Evolutionary conservation across 1,139 yeast species (phyloP), one percentile per base, ranked within the genome.

Genomic region (Magnusiomyces fungicola): DNA sequence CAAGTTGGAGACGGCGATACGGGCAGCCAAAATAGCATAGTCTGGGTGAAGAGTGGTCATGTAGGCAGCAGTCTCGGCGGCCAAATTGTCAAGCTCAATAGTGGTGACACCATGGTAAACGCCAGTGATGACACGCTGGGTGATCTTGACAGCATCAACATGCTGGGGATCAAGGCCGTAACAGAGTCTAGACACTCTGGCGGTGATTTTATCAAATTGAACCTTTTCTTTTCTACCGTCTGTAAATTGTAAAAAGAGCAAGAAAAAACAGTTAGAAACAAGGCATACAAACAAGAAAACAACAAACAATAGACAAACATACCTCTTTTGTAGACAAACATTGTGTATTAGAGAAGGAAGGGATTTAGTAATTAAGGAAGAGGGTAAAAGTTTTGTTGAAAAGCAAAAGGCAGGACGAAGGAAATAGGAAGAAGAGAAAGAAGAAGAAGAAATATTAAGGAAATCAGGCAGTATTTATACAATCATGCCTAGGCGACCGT

Each of bases 21-120:
- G 82, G 30, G 97, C 97, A 47, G 97, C 98, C 59, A 92, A 76
- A 42, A 81, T 80, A 44, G 97, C 96, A 62, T 92, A 90, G 69
- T 92, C 97, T 22, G 97, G 97, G 67, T 92, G 98, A 53, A 84
- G 80, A 19, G 97, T 92, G 55, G 97, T 87, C 96, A 90, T 84
- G 62, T 86, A 84, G 41, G 97, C 97, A 51, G 97, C 94, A 38
- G 97, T 89, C 70, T 92, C 98, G 40, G 97, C 96, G 46, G 96
- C 95, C 51, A 92, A 76, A 69, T 92, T 89, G 60, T 86, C 92
- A 56, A 90, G 77, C 68, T 89, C 97, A 56, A 86, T 79, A 51
- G 98, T 92, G 62, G 92, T 89, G 49, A 92, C 98, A 60, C 98
- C 98, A 63, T 89, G 95, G 71, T 88, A 88, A 50, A 88, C 95